Evolutionary conservation across 2,329 filamentous ascomycete genomes (phyloP), one percentile per base, ranked within the genome.

Genomic region (Xenoacremonium recifei): DNA sequence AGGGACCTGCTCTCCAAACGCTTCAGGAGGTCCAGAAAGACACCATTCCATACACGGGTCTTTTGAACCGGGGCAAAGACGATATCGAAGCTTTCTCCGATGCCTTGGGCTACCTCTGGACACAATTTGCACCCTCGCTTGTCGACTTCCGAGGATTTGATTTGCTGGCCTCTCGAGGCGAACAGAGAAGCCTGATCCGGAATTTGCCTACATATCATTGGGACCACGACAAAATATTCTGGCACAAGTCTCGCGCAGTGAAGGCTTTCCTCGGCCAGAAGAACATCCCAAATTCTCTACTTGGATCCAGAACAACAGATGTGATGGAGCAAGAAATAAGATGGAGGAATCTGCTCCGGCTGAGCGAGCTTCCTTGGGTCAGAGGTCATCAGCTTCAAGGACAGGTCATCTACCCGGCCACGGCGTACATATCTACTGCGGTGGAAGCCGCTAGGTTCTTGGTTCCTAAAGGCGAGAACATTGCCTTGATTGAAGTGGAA

Each of bases 1-100:
- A 70, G 37, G 71, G 72, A 0, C 73, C 73, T 3, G 59, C 73
- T 34, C 69, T 71, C 49, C 71, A 75, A 54, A 71, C 71, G 11
- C 55, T 73, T 9, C 29, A 31, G 17, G 29, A 7, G 6, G n/a
- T 7, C 17, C 6, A 11, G 6, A 15, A 15, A 11, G 12, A 10
- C 7, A 9, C 7, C 29, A 7, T 31, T 6, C n/a, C n/a, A 6
- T 31, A 31, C 29, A 31, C 29, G 6, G 29, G 29, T n/a, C 7
- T 31, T 15, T 15, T 31, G 29, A 7, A 15, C n/a, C 29, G 35
- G 34, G 75, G 20, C 69, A 74, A 38, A 65, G 45, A 19, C 32
- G 44, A 27, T 33, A 48, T n/a, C 38, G 44, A 19, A 69, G 72
- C 19, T 53, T 70, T 12, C 68, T 68, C 4, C 7, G 35, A 25